Base-by-base conservation (phyloP, 495 filamentous ascomycete genomes). In the Terfezia claveryi region DNA sequence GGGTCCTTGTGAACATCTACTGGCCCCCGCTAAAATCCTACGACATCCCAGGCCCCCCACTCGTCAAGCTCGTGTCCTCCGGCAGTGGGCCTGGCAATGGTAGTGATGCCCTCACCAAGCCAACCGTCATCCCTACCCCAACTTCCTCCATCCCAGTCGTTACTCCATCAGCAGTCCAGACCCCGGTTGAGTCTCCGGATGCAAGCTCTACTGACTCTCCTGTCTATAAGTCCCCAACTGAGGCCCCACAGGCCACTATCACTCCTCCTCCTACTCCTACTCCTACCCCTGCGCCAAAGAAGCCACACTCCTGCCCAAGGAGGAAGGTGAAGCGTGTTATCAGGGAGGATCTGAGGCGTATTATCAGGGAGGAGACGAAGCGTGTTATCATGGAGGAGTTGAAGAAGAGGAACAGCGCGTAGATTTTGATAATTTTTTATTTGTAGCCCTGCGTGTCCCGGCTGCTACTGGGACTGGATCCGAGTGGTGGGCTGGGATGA, bases 41-140 rank as follows among this genome's bases (percentile, higher is more conserved):
- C 63, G 67, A 67, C 11, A 75, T 77, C 57, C 76, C 76, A 32
- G 75, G 75, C 12, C 76, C 76, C 4, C 53, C 72, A 14, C 12
- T 46, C 3, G 41, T 20, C 12, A 14, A 46, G 41, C 17, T 46
- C 41, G 8, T 46, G 1, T 14, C 14, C 17, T 14, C 14, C 17
- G 41, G 41, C 17, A 20, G 8, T 46, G 41, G 27, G 7, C 7
- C 27, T 32, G 27, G 27, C 27, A 7, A 32, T 32, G 27, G 7
- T 32, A 2, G 27, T 32, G 27, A 32, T 5, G 7, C 2, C 27
- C 4, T 1, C 27, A 32, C 27, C 7, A 2, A 32, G 27, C 7
- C 41, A 20, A 20, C 4, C 41, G 41, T 20, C 12, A 46, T 4
- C 41, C 41, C 41, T 20, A 46, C 41, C 41, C 41, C 41, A 4